Conservation (phyloP, 2,329 filamentous ascomycete species). For the Balansia obtecta region DNA sequence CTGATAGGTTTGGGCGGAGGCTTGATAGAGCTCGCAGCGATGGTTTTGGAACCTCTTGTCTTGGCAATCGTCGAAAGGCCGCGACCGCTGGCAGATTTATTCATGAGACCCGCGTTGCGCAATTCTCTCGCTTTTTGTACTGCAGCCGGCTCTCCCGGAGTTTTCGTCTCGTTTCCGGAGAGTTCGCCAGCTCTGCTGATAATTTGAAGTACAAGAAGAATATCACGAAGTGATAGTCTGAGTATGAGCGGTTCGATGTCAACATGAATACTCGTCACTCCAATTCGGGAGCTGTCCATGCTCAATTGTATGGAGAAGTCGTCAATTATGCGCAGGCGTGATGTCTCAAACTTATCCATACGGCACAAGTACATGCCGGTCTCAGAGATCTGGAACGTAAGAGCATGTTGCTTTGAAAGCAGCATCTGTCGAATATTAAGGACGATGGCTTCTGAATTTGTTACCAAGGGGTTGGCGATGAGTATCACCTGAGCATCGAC, state of each 20-base stretch:
- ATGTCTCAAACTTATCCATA: conserved; percentile 95
- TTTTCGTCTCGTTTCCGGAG: conserved; percentile 49
- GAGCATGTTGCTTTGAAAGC: conserved; percentile 83
- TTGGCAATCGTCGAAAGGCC: conserved; percentile 39
- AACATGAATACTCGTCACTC: conserved; percentile 67
- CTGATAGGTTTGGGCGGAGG: conserved; percentile 8
- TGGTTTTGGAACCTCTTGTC: conserved; percentile 26
- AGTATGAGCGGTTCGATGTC: conserved; percentile 87
- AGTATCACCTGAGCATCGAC: conserved; percentile 95
- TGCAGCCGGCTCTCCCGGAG: conserved; percentile 23
- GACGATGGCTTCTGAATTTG: conserved; percentile 90
- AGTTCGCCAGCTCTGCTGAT: conserved; percentile 82
- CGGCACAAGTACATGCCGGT: conserved; percentile 97
- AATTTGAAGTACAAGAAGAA: conserved; percentile 86
- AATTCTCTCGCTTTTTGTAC: conserved; percentile 46
- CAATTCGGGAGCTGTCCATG: conserved; percentile 56
- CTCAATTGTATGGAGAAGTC: conserved; percentile 89
- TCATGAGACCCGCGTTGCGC: conserved; percentile 34
- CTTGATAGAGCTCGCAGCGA: conserved; percentile 17
- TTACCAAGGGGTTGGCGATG: conserved; percentile 83
- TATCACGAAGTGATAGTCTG: conserved; percentile 83
- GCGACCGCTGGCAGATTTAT: conserved; percentile 43
- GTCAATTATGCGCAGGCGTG: conserved; percentile 81
- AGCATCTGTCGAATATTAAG: conserved; percentile 88
- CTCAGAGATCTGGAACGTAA: conserved; percentile 86